phyloP scores from a whole-genome alignment of 345 rosid species.

The Eucalyptus erythrocorys region DNA sequence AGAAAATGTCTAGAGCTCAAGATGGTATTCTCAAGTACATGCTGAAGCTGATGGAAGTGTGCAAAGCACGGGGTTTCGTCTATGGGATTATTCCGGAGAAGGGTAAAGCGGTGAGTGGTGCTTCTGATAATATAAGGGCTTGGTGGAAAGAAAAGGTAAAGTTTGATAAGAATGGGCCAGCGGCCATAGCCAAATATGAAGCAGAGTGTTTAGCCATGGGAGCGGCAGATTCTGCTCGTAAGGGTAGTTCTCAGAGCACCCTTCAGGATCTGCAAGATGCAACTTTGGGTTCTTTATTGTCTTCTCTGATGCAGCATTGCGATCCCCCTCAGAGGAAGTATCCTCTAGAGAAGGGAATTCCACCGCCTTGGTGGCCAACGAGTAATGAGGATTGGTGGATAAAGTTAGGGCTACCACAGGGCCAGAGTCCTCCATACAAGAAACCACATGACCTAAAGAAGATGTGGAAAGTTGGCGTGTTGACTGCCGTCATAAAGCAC shows the following conservation, averaged over 20 bases:
- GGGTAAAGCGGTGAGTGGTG: constrained; percentile 91
- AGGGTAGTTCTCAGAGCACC: constrained; percentile 43
- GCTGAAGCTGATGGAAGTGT: constrained; percentile 97
- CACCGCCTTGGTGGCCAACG: constrained; percentile 99
- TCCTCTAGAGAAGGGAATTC: constrained; percentile 78
- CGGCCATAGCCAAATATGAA: constrained; percentile 74
- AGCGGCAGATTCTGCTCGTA: constrained; percentile 45
- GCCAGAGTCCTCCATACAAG: constrained; percentile 80
- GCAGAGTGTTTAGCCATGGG: constrained; percentile 63
- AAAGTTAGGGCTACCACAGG: constrained; percentile 42
- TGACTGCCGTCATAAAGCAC: constrained; percentile 93
- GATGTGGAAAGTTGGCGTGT: constrained; percentile 98
- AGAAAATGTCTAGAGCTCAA: constrained; percentile 99
- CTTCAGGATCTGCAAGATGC: constrained; percentile 98
- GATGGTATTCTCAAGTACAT: constrained; percentile 98
- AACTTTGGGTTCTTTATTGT: constrained; percentile 86
- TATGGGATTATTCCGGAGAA: constrained; percentile 96
- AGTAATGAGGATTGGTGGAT: constrained; percentile 98
- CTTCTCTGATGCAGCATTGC: constrained; percentile 98
- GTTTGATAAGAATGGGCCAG: constrained; percentile 96
- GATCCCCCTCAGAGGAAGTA: constrained; percentile 96
- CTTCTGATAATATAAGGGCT: constrained; percentile 89
- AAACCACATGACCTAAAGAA: constrained; percentile 98
- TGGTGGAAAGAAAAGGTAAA: constrained; percentile 99
- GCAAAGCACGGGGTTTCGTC: constrained; percentile 92